Percentiles rank a stretch among this genome's conserved stretches.
Conservation (phyloP, 768 basidiomycete species). For the Lentinula guzmanii region DNA sequence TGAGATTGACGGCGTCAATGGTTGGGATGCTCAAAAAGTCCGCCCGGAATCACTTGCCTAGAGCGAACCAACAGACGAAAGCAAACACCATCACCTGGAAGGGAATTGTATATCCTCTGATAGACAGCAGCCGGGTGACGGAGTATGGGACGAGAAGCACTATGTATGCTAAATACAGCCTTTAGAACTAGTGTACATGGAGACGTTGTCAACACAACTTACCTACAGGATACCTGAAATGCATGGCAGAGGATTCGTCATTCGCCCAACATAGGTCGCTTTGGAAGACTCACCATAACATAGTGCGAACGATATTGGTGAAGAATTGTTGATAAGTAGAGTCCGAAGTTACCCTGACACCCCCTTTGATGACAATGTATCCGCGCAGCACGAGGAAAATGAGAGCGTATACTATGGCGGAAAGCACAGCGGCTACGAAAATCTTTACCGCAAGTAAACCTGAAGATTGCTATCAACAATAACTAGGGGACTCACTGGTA, state of each 20-base stretch:
- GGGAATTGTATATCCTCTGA: constrained; percentile 44
- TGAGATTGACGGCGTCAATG: background rate
- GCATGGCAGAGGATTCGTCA: background rate
- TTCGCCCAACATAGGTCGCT: background rate
- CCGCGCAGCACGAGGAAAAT: constrained; percentile 59
- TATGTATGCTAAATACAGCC: constrained; percentile 43
- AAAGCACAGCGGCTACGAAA: constrained; percentile 49
- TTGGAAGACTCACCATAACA: constrained; percentile 55
- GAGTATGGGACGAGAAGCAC: constrained; percentile 55
- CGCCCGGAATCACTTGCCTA: constrained; percentile 35
- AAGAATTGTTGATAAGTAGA: constrained; percentile 59
- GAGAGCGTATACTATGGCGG: constrained; percentile 51
- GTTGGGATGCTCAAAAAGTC: background rate
- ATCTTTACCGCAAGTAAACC: constrained; percentile 31
- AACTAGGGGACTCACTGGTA: constrained; percentile 41
- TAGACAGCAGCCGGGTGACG: constrained; percentile 38
- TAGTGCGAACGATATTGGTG: constrained; percentile 52
- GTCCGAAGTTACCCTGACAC: constrained; percentile 38
- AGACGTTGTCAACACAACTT: constrained; percentile 13
- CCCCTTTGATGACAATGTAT: constrained; percentile 42
- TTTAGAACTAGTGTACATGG: constrained; percentile 5
- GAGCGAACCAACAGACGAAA: constrained; percentile 41
- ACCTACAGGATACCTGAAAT: constrained; percentile 56
- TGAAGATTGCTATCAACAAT: background rate
- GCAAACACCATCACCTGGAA: constrained; percentile 43